phyloP scores from a whole-genome alignment of 2,329 filamentous ascomycete genomes.

The Beauveria sp. region DNA sequence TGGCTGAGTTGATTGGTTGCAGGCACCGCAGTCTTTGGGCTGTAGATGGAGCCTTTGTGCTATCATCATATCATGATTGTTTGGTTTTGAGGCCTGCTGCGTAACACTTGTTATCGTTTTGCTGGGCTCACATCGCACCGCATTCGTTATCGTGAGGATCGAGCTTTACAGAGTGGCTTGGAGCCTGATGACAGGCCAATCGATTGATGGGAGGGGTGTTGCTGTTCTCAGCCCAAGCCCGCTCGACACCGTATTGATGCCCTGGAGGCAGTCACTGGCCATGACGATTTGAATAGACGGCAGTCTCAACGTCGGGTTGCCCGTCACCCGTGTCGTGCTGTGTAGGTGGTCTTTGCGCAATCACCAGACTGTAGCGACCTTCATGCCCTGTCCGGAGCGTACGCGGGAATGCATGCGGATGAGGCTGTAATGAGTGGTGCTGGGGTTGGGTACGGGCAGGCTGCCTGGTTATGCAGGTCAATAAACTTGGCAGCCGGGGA shows the following conservation, averaged over 20 bases:
- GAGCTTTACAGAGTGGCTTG: background rate
- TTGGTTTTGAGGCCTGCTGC: background rate
- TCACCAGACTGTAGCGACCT: background rate
- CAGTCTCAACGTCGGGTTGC: background rate
- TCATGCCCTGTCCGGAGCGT: background rate
- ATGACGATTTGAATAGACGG: background rate
- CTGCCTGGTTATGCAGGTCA: background rate
- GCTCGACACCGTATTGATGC: background rate
- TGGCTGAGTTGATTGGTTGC: constrained; percentile 2
- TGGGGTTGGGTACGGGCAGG: background rate
- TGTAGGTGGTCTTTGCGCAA: background rate
- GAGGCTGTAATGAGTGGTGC: background rate
- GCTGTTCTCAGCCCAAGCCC: background rate
- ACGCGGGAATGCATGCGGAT: background rate
- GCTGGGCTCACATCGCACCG: background rate
- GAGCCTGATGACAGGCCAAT: background rate
- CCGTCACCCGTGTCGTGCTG: background rate
- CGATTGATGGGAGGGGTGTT: background rate
- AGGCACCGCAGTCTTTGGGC: background rate
- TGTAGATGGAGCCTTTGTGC: constrained; percentile 1
- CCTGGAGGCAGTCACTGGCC: background rate
- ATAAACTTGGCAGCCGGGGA: background rate
- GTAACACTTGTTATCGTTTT: background rate
- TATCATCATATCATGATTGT: background rate
- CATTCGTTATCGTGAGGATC: background rate